phyloP scores from a whole-genome alignment of 1,139 yeast species.

The Diutina rugosa region DNA sequence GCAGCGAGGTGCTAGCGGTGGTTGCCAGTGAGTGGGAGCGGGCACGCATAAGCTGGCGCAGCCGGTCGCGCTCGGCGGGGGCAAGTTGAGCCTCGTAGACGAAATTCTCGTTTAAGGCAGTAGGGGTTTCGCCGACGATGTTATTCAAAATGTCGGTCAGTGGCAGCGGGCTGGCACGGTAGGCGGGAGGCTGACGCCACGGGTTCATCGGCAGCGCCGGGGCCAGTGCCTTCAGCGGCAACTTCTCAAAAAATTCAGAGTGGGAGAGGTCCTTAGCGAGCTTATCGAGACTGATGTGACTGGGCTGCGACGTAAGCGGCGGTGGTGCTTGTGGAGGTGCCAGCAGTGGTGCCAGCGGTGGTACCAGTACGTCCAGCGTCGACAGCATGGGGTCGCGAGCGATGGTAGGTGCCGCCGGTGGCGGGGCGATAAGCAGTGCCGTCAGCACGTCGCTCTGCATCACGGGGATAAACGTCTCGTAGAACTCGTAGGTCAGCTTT shows the following conservation, averaged over 20 bases:
- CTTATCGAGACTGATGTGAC: not conserved
- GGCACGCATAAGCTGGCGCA: not conserved
- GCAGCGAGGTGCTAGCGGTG: not conserved
- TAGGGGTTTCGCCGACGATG: not conserved
- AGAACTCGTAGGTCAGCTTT: constrained; percentile 24
- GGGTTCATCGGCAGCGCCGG: not conserved
- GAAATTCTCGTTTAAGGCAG: not conserved
- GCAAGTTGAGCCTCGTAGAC: not conserved
- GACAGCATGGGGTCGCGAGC: not conserved
- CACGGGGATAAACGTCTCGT: constrained; percentile 31
- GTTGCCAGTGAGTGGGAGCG: not conserved
- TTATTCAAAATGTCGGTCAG: not conserved
- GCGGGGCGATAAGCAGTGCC: not conserved
- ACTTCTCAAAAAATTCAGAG: not conserved
- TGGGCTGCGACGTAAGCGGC: not conserved
- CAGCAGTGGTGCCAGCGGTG: not conserved
- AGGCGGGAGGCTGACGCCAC: not conserved
- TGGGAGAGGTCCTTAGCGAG: not conserved
- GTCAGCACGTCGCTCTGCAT: not conserved
- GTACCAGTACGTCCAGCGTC: not conserved
- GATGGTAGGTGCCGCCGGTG: not conserved
- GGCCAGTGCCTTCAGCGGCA: constrained; percentile 1
- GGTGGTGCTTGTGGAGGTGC: not conserved
- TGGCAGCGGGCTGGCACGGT: not conserved
- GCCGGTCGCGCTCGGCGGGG: not conserved